These are phyloP conservation scores for Barnettozyma salicaria DNA, from an alignment of 805 yeast species.

Conservation along the genomic window DNA sequence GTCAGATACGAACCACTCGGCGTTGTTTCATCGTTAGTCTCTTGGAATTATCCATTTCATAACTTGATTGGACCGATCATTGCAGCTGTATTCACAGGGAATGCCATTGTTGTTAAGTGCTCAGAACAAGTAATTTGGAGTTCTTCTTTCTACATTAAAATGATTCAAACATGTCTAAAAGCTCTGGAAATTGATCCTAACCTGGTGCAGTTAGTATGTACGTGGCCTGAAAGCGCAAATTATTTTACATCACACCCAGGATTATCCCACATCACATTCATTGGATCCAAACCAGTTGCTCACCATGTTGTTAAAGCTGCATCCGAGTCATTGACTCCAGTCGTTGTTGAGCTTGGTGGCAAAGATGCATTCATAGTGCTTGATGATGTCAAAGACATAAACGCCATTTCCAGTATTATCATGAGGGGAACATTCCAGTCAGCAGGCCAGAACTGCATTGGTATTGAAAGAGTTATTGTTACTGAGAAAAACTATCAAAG, in stretches of 20 bases:
- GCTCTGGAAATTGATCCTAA: slow-evolving; percentile 74
- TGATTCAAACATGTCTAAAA: slow-evolving; percentile 66
- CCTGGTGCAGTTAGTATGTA: slow-evolving; percentile 80
- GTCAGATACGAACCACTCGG: slow-evolving; percentile 89
- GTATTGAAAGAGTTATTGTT: slow-evolving; percentile 90
- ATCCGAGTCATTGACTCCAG: slow-evolving; percentile 82
- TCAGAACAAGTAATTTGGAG: slow-evolving; percentile 97
- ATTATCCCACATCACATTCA: slow-evolving; percentile 83
- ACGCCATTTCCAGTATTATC: slow-evolving; percentile 65
- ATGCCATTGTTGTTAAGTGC: slow-evolving; percentile 86
- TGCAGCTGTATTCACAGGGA: slow-evolving; percentile 86
- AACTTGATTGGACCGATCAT: slow-evolving; percentile 89
- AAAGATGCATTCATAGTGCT: slow-evolving; percentile 87
- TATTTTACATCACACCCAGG: slow-evolving; percentile 79
- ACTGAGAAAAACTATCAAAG: slow-evolving; percentile 61
- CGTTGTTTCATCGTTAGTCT: slow-evolving; percentile 81
- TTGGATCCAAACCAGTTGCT: slow-evolving; percentile 94
- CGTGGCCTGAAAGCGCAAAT: slow-evolving; percentile 88
- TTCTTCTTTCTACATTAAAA: slow-evolving; percentile 65
- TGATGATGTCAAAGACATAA: slow-evolving; percentile 63
- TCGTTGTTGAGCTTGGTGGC: slow-evolving; percentile 95
- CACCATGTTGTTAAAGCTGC: slow-evolving; percentile 82
- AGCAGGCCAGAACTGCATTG: slow-evolving; percentile 97
- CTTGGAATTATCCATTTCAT: slow-evolving; percentile 98
- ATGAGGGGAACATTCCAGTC: slow-evolving; percentile 96